These are phyloP conservation scores for Moricandia moricandioides DNA, from an alignment of 345 rosid species.

Conservation along the genomic window DNA sequence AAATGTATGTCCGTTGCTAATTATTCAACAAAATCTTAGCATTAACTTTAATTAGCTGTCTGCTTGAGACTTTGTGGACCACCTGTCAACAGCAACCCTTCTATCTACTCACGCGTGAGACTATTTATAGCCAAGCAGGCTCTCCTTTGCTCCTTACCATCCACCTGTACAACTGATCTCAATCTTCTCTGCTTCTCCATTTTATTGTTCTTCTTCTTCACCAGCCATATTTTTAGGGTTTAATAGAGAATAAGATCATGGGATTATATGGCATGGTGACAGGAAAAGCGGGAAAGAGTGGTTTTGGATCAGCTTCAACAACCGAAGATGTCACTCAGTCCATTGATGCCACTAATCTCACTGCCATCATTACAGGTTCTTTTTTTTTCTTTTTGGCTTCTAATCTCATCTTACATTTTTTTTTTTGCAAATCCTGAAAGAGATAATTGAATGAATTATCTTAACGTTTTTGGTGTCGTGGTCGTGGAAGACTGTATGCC, in stretches of 20 bases:
- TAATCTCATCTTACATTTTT: background rate
- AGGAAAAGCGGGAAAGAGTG: slow-evolving; percentile 75
- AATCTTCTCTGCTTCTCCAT: slow-evolving; percentile 1
- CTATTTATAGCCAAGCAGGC: slow-evolving; percentile 26
- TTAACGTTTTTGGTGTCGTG: background rate
- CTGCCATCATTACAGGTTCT: slow-evolving; percentile 74
- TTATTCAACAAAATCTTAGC: slow-evolving; percentile 6
- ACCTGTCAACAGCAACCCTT: slow-evolving; percentile 17
- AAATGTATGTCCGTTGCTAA: background rate
- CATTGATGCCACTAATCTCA: slow-evolving; percentile 61
- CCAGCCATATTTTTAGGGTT: background rate
- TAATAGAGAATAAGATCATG: slow-evolving; percentile 29
- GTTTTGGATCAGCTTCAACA: slow-evolving; percentile 89
- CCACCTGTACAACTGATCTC: slow-evolving; percentile 10
- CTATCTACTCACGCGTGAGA: slow-evolving; percentile 13
- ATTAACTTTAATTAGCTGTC: slow-evolving; percentile 28
- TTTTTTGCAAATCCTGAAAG: background rate
- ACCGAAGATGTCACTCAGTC: slow-evolving; percentile 77
- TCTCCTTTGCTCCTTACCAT: slow-evolving; percentile 2
- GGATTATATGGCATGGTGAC: slow-evolving; percentile 57
- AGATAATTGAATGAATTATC: background rate
- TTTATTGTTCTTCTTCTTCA: background rate
- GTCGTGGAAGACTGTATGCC: background rate
- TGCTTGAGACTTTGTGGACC: background rate
- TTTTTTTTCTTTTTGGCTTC: background rate